These are phyloP conservation scores for Tricholoma flavovirens DNA, from an alignment of 768 basidiomycete genomes.

Conservation along the genomic window DNA sequence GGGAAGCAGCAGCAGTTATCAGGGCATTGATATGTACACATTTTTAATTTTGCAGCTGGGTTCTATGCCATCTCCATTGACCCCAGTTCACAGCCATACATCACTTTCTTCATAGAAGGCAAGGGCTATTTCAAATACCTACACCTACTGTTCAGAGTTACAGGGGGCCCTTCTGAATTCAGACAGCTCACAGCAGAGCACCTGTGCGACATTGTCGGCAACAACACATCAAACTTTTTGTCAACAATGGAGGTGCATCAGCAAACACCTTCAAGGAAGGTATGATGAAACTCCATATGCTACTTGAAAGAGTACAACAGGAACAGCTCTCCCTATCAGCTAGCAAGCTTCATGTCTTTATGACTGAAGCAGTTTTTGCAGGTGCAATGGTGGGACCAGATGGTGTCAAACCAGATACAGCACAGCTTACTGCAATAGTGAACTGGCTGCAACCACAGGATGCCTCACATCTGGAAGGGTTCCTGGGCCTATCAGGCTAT, in stretches of 20 bases:
- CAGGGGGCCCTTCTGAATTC: no score
- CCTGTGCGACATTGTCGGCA: slow-evolving; percentile 25
- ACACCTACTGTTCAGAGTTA: no score
- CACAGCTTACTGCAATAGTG: slow-evolving; percentile 23
- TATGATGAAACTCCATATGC: slow-evolving; percentile 14
- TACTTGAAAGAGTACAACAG: slow-evolving; percentile 23
- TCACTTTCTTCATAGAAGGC: no score
- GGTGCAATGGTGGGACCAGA: slow-evolving; percentile 21
- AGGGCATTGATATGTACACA: no score
- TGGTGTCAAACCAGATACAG: slow-evolving; percentile 30
- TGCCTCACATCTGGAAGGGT: no score
- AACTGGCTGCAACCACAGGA: no score
- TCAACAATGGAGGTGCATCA: slow-evolving; percentile 38
- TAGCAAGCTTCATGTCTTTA: slow-evolving; percentile 24
- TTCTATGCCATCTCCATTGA: slow-evolving; percentile 15
- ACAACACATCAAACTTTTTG: slow-evolving; percentile 36
- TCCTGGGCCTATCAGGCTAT: no score
- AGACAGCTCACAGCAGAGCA: no score
- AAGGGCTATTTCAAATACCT: no score
- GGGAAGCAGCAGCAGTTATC: no score
- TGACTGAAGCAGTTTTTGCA: slow-evolving; percentile 21
- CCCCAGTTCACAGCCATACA: slow-evolving; percentile 29
- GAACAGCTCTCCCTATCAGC: slow-evolving; percentile 27
- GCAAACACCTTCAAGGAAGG: no score
- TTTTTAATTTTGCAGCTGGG: no score